These are phyloP conservation scores for Tetracladium setigerum DNA, from an alignment of 495 filamentous ascomycete species.

Conservation along the genomic window DNA sequence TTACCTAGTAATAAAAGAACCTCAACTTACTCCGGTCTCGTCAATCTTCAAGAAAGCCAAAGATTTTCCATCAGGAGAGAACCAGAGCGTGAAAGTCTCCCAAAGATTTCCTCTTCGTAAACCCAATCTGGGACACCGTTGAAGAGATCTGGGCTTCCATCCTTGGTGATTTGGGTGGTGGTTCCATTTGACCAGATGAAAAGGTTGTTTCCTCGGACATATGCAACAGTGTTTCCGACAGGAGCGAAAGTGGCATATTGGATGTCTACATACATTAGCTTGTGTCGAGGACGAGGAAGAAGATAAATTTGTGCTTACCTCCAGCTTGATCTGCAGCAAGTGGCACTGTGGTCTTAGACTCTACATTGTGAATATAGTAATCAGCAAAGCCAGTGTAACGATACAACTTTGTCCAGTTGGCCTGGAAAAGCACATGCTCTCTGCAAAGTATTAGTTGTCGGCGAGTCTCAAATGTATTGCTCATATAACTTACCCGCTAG, in stretches of 20 bases:
- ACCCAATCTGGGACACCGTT: constrained; percentile 57
- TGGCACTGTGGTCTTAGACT: constrained; percentile 31
- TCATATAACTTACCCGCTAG: constrained; percentile 4
- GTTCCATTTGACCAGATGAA: constrained; percentile 41
- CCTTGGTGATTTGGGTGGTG: constrained; percentile 41
- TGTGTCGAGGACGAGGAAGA: not conserved
- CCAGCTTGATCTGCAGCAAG: constrained; percentile 39
- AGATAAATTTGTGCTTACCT: not conserved
- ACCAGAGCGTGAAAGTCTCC: constrained; percentile 45
- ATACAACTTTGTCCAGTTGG: constrained; percentile 51
- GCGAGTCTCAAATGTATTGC: constrained; percentile 23
- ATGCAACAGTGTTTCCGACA: constrained; percentile 40
- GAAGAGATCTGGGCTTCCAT: constrained; percentile 47
- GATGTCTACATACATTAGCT: constrained; percentile 30
- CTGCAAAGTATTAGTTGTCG: constrained; percentile 17
- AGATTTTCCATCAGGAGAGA: constrained; percentile 47
- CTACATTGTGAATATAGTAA: constrained; percentile 44
- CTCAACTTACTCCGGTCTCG: constrained; percentile 44
- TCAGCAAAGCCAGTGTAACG: constrained; percentile 50
- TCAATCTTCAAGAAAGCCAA: constrained; percentile 51
- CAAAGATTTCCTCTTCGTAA: constrained; percentile 54
- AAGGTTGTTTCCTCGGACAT: constrained; percentile 48
- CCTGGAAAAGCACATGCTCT: constrained; percentile 41
- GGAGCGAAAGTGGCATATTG: constrained; percentile 48
- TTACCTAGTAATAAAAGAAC: not conserved